A percentile compares a stretch with the other conserved stretches of the same genome.
phyloP scores from a whole-genome alignment of 2,329 filamentous ascomycete genomes.

The Tolypocladium nubicola region DNA sequence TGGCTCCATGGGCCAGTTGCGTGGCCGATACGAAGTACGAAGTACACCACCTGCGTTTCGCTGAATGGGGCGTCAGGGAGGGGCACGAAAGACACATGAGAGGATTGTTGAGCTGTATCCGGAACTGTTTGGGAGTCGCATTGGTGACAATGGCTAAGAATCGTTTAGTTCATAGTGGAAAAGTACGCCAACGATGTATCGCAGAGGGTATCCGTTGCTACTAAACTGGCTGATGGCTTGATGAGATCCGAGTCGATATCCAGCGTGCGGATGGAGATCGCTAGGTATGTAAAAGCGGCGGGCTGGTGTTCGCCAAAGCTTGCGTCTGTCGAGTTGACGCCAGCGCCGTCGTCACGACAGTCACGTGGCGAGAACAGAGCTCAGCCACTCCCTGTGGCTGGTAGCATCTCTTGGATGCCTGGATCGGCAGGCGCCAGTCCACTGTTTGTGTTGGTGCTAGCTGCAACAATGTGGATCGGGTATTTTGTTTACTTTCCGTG shows the following conservation, averaged over 20 bases:
- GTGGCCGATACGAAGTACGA: too few relatives aligned
- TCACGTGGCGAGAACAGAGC: background rate
- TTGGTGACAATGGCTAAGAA: too few relatives aligned
- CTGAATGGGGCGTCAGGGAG: too few relatives aligned
- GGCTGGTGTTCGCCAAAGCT: background rate
- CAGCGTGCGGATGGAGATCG: background rate
- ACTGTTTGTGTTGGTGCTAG: background rate
- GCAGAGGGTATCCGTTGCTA: background rate
- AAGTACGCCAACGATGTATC: background rate
- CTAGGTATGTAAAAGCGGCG: background rate
- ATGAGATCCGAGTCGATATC: too few relatives aligned
- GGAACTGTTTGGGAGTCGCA: too few relatives aligned
- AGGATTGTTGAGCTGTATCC: background rate
- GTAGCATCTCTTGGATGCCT: background rate
- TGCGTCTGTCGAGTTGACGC: background rate
- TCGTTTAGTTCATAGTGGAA: background rate
- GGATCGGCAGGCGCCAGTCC: background rate
- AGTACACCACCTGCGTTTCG: too few relatives aligned
- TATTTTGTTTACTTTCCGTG: constrained; percentile 8
- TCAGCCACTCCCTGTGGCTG: background rate
- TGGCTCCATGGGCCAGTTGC: too few relatives aligned
- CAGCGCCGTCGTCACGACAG: background rate
- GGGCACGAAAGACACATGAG: background rate
- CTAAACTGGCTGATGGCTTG: background rate
- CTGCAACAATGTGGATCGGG: constrained; percentile 1